phyloP scores from a whole-genome alignment of 345 rosid genomes.

The Atalantia buxifolia region DNA sequence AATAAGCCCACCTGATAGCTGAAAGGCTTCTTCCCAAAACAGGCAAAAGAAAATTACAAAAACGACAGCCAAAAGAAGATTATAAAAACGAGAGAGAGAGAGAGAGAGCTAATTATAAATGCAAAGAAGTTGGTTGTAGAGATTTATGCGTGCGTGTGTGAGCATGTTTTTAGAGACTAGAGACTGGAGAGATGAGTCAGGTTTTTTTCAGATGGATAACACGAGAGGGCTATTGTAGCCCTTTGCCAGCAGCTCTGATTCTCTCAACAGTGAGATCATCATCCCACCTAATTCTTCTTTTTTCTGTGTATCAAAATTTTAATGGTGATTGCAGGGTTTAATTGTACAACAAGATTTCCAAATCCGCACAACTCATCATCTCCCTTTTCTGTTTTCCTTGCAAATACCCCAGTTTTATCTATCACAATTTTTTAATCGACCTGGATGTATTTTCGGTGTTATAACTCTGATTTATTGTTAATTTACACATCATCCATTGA shows the following conservation, averaged over 20 bases:
- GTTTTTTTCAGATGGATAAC: conserved; percentile 8
- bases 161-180: conserved; percentile 6
- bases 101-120: conserved; percentile 12
- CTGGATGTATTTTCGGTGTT: too few species aligned
- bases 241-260: not conserved
- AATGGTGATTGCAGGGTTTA: not conserved
- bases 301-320: not conserved
- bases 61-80: not conserved
- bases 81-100: not conserved
- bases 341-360: not conserved
- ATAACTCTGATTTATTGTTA: too few species aligned
- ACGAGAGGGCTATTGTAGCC: not conserved
- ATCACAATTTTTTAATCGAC: too few species aligned
- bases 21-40: conserved; percentile 18
- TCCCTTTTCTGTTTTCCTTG: not conserved
- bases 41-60: not conserved
- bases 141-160: conserved; percentile 50
- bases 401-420: not conserved
- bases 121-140: conserved; percentile 19
- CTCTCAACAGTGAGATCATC: conserved; percentile 15
- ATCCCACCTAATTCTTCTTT: not conserved
- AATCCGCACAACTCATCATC: not conserved
- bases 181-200: conserved; percentile 14
- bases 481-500: too few species aligned
- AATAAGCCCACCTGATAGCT: conserved; percentile 8